Conservation (phyloP, 805 yeast genomes). For the Metschnikowia dekortorum region DNA sequence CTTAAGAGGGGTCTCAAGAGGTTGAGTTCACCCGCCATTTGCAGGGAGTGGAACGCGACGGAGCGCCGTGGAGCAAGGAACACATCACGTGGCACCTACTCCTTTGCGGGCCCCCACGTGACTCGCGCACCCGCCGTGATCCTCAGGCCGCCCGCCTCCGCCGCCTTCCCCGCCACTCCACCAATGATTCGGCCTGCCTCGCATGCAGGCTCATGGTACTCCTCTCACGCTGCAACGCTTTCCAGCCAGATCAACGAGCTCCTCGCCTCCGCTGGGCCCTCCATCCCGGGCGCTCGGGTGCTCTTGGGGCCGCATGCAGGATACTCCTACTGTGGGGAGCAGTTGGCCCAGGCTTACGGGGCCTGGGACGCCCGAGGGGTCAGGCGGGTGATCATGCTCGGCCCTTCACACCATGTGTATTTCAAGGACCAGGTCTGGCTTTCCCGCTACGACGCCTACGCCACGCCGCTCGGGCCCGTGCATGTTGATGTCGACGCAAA, state of each 20-base stretch:
- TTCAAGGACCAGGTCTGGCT: slow-evolving; percentile 57
- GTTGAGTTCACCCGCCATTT: too few relatives aligned
- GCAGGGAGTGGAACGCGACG: too few relatives aligned
- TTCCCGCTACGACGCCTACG: slow-evolving; percentile 51
- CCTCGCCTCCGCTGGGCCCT: slow-evolving; percentile 29
- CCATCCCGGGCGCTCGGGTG: slow-evolving; percentile 32
- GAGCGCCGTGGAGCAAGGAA: too few relatives aligned
- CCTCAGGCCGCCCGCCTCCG: background rate
- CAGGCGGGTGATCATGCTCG: slow-evolving; percentile 71
- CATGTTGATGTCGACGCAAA: slow-evolving; percentile 55
- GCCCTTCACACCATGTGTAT: slow-evolving; percentile 91
- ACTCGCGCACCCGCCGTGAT: background rate
- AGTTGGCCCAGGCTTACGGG: slow-evolving; percentile 72
- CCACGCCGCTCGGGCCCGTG: slow-evolving; percentile 80
- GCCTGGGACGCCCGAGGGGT: slow-evolving; percentile 58
- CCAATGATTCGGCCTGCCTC: slow-evolving; percentile 55
- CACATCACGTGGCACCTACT: too few relatives aligned
- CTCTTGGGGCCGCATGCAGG: slow-evolving; percentile 76
- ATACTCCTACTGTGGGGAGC: slow-evolving; percentile 71
- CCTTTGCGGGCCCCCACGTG: background rate
- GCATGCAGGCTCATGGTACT: slow-evolving; percentile 92
- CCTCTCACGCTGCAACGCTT: slow-evolving; percentile 41
- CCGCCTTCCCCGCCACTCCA: slow-evolving; percentile 2
- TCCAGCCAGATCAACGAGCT: slow-evolving; percentile 47
- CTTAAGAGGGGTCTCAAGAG: too few relatives aligned